These are phyloP conservation scores for Thraustotheca clavata DNA, from an alignment of 352 stramenopile species.

Conservation along the genomic window DNA sequence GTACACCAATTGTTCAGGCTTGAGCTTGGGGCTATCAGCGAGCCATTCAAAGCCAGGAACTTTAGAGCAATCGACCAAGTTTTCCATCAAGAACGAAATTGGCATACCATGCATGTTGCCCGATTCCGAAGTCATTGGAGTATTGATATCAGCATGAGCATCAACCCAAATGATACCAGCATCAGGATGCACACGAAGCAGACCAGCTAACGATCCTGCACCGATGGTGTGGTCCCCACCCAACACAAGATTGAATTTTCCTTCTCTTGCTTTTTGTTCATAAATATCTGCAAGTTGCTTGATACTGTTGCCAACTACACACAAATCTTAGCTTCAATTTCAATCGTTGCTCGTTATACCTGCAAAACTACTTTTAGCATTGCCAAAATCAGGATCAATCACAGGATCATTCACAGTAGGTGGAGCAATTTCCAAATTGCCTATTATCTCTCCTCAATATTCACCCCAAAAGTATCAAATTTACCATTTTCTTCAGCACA, in stretches of 20 bases:
- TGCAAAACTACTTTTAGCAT: conserved; percentile 69
- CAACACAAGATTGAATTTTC: conserved; percentile 92
- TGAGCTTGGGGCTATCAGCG: conserved; percentile 57
- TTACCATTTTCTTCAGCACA: conserved; percentile 69
- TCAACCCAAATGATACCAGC: conserved; percentile 97
- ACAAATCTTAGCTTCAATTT: background rate
- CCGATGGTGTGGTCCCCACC: conserved; percentile 96
- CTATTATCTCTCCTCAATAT: background rate
- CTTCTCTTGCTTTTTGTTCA: conserved; percentile 78
- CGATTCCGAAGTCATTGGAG: conserved; percentile 77
- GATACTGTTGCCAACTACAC: conserved; percentile 80
- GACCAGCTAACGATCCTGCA: conserved; percentile 86
- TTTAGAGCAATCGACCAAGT: conserved; percentile 79
- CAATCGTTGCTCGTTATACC: conserved; percentile 25
- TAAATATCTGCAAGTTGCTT: conserved; percentile 75
- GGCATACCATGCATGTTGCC: conserved; percentile 99
- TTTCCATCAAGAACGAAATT: conserved; percentile 90
- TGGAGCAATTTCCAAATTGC: conserved; percentile 60
- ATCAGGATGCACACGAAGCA: conserved; percentile 87
- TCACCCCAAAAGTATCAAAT: background rate
- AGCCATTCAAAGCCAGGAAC: conserved; percentile 95
- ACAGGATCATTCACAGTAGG: conserved; percentile 43
- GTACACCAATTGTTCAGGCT: conserved; percentile 91
- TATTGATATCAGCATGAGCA: conserved; percentile 97
- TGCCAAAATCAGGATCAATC: conserved; percentile 57